Base-by-base conservation (phyloP, 192 early-diverging fungal genomes). In the Thamnidium elegans region DNA sequence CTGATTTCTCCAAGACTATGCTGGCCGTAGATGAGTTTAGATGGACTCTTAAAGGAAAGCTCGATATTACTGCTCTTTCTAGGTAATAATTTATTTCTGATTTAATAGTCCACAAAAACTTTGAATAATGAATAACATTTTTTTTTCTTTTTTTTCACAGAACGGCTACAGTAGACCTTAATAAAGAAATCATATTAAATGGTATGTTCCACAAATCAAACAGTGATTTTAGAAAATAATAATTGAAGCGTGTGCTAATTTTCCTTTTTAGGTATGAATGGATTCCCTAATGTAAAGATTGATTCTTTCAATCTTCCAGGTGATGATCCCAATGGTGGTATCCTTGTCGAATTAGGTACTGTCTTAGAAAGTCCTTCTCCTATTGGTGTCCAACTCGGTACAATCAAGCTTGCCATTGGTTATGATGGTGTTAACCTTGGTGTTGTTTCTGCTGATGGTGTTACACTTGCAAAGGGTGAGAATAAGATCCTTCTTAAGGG, bases 401-500 rank as follows among this genome's bases (percentile, higher is more conserved):
- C 84, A 13, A 64, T 84, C 50, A 54, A 62, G n/a, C 78, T 87
- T 32, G 75, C 76, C n/a, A 73, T 85, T 67, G 44, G 42, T 17
- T 81, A 75, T 52, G 60, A 76, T 50, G 68, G 70, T 47, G 68
- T 77, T 8, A 65, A 60, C 20, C 58, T 87, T 34, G 85, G 85
- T 11, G 69, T 68, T 56, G 81, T 87, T 51, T 48, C 45, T 42
- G 77, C 81, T 17, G 65, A 63, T 23, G 67, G 67, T 59, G 71
- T 81, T 4, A 75, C 73, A 17, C 62, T 88, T 2, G 13, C 53
- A 17, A 19, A 42, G 8, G 77, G 76, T 44, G 51, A 69, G 9
- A 81, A 79, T 23, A 66, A 78, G 52, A 72, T 86, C n/a, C 66
- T 74, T 47, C 61, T 87, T 17, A 77, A 76, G n/a, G 86, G 86